Evolutionary conservation across 1,139 yeast genomes (phyloP).

Genomic region (Candida pseudoviswanathii): DNA sequence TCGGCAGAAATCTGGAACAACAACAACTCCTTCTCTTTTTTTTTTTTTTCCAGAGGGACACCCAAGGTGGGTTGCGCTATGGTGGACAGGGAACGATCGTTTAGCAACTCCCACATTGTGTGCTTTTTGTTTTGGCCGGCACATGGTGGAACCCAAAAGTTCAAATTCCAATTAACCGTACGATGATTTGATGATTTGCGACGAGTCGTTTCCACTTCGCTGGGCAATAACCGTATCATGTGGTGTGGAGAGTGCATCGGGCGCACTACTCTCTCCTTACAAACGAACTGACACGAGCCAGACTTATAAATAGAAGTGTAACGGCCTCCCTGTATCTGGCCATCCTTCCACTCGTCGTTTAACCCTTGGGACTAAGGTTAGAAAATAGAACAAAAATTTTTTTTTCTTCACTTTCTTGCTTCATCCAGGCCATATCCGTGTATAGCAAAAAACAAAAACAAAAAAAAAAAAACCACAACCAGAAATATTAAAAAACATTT

Average conservation of each 20-base stretch:
- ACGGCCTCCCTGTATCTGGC: neutral
- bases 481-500: neutral
- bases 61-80: neutral
- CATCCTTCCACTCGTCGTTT: neutral
- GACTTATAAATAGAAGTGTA: too few relatives aligned
- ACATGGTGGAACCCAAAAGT: neutral
- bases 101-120: neutral
- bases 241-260: neutral
- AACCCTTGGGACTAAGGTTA: neutral
- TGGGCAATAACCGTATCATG: neutral
- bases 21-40: neutral
- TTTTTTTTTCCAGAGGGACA: neutral
- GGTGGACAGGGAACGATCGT: neutral
- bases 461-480: neutral
- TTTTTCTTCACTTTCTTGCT: neutral
- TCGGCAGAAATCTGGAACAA: neutral
- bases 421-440: neutral
- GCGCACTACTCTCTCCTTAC: neutral
- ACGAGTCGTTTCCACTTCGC: neutral
- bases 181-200: conserved; percentile 1
- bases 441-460: neutral
- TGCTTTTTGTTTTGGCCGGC: neutral
- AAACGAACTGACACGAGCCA: too few relatives aligned
- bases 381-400: neutral
- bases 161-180: neutral